Percentiles rank a stretch among this genome's conserved stretches.
Evolutionary conservation across 495 filamentous ascomycete species (phyloP).

Genomic region (Podospora conica): DNA sequence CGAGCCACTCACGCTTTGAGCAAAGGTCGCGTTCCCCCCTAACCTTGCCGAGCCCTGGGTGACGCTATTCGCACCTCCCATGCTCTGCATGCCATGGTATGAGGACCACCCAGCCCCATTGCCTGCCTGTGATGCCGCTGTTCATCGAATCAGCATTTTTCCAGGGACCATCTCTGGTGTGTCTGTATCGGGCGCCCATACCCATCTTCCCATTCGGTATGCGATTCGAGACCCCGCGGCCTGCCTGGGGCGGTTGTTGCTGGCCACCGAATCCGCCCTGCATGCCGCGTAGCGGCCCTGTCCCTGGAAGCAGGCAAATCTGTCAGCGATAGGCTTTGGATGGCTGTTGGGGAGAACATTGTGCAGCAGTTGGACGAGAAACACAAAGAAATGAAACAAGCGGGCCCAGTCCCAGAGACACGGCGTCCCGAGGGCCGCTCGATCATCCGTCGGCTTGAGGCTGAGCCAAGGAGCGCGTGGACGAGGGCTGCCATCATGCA

Average conservation of each 20-base stretch:
- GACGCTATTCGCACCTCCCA: slow-evolving; percentile 59
- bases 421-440: not conserved
- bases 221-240: slow-evolving; percentile 59
- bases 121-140: slow-evolving; percentile 40
- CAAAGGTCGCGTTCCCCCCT: slow-evolving; percentile 68
- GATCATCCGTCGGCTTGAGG: not conserved
- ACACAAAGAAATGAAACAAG: not conserved
- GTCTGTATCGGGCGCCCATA: slow-evolving; percentile 33
- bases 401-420: not conserved
- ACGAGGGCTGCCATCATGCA: not conserved
- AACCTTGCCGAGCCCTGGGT: slow-evolving; percentile 39
- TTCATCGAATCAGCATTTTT: slow-evolving; percentile 3
- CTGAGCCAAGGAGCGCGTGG: not conserved
- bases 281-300: slow-evolving; percentile 63
- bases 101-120: slow-evolving; percentile 71
- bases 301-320: slow-evolving; percentile 39
- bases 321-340: slow-evolving; percentile 14
- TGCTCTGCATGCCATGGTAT: slow-evolving; percentile 52
- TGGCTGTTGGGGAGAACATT: not conserved
- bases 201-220: slow-evolving; percentile 73
- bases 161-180: slow-evolving; percentile 22
- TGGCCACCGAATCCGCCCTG: slow-evolving; percentile 58
- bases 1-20: slow-evolving; percentile 71
- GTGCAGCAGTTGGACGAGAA: not conserved
- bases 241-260: slow-evolving; percentile 55